Evolutionary conservation across 371 early-diverging fungal species (phyloP), one percentile per base, ranked within the genome.

Genomic region (Actinomortierella ambigua): DNA sequence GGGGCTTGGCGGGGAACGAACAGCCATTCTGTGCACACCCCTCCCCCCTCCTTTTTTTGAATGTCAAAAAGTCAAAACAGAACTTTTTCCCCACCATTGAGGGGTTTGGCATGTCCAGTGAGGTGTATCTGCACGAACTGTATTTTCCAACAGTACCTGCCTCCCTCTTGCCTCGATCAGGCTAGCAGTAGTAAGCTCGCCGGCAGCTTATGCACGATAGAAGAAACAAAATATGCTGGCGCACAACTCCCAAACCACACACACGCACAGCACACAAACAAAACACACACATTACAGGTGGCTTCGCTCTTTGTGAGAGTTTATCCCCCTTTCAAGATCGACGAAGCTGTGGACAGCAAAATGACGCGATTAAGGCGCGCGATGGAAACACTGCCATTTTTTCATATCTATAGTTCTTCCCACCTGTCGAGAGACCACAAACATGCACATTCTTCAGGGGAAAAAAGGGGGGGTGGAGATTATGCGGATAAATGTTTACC

Each of bases 291-390:
- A n/a, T n/a, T n/a, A 13, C 44, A 44, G 44, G 44, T 3, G 3
- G 4, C 44, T 20, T 44, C 44, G 4, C 44, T 44, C 44, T 13
- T 20, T 44, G 4, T 44, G 4, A n/a, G 15, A 8, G 15, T 41
- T 41, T 15, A 41, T 41, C 41, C 15, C 41, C 15, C 41, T 41
- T 15, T 41, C 15, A n/a, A n/a, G n/a, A n/a, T n/a, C n/a, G n/a
- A n/a, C n/a, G n/a, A n/a, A n/a, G n/a, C n/a, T n/a, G n/a, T n/a
- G n/a, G n/a, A n/a, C n/a, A n/a, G n/a, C n/a, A 56, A 15, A 28
- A 60, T 60, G 44, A 53, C 60, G 60, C 60, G 53, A 60, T 60
- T 28, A 22, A 18, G 17, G 14, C 34, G 15, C 2, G 23, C 53
- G 46, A 60, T 60, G 60, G 34, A 34, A 34, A 34, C 34, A 34